Evolutionary conservation across 164 flowering plant species (phyloP), one percentile per base, ranked within the genome.

Genomic region (Kingdonia uniflora): DNA sequence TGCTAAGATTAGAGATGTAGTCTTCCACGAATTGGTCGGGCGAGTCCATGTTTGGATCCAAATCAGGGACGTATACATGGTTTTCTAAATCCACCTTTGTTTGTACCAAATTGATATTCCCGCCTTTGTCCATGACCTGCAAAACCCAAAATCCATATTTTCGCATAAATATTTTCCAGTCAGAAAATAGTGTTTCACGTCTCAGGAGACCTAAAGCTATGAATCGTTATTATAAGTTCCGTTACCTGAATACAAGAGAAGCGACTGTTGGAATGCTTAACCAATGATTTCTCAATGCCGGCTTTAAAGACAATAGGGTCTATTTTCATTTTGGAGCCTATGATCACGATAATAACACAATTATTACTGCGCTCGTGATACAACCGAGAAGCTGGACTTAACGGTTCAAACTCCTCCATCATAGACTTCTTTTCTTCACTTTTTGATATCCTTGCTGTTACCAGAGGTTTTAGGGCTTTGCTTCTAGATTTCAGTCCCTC

Each of bases 181-280:
- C n/a, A n/a, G n/a, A n/a, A n/a, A n/a, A n/a, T n/a, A n/a, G n/a
- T n/a, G n/a, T n/a, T n/a, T n/a, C n/a, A n/a, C n/a, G n/a, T n/a
- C n/a, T n/a, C n/a, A n/a, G n/a, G n/a, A n/a, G n/a, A n/a, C n/a
- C n/a, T n/a, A n/a, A n/a, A n/a, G n/a, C n/a, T n/a, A n/a, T n/a
- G n/a, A n/a, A n/a, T n/a, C n/a, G n/a, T n/a, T n/a, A n/a, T n/a
- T n/a, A n/a, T n/a, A n/a, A n/a, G n/a, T n/a, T 29, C 20, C 11
- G 21, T 16, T 44, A 44, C 48, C 19, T 16, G 48, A 16, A 44
- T 15, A 21, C 48, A 16, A 16, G 48, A 44, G 48, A 44, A 44
- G 6, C 48, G 48, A 44, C 35, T 29, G 35, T 29, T 29, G 35
- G 48, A 21, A 17, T 44, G 48, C 22, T 44, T 44, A 44, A 44